Conservation (phyloP, 1,284 basidiomycete genomes). For the Ganoderma multipileum region DNA sequence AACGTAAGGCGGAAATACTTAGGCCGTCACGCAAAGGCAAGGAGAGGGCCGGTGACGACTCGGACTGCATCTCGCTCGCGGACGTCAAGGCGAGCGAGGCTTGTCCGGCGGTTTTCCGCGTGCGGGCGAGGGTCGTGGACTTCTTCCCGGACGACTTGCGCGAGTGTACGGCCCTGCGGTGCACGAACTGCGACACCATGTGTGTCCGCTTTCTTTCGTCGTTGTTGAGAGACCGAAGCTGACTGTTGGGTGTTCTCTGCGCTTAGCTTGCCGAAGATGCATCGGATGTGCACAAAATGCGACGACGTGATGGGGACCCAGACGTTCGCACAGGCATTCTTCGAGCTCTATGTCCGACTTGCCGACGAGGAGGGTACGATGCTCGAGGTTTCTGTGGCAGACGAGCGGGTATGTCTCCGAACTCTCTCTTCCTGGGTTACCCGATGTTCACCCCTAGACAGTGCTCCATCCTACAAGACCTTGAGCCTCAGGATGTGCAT, state of each 20-base stretch:
- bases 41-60: conserved; percentile 1
- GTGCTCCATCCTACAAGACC: conserved; percentile 51
- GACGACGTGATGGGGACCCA: conserved; percentile 52
- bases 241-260: not conserved
- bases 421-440: not conserved
- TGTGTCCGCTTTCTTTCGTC: conserved; percentile 38
- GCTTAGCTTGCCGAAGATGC: conserved; percentile 50
- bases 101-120: conserved; percentile 48
- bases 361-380: conserved; percentile 53
- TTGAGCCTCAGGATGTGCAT: conserved; percentile 50
- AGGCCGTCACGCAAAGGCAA: not conserved
- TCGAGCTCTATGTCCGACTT: conserved; percentile 54
- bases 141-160: conserved; percentile 59
- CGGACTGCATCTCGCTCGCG: conserved; percentile 42
- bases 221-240: not conserved
- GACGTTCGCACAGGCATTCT: conserved; percentile 54
- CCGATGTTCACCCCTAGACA: conserved; percentile 30
- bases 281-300: conserved; percentile 56
- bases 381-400: conserved; percentile 52
- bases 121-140: conserved; percentile 60
- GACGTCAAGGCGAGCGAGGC: conserved; percentile 44
- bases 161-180: conserved; percentile 55
- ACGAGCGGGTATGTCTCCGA: conserved; percentile 33
- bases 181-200: conserved; percentile 59
- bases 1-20: not conserved